These are phyloP conservation scores for Candida lessepsii DNA, from an alignment of 805 yeast species.

Conservation along the genomic window DNA sequence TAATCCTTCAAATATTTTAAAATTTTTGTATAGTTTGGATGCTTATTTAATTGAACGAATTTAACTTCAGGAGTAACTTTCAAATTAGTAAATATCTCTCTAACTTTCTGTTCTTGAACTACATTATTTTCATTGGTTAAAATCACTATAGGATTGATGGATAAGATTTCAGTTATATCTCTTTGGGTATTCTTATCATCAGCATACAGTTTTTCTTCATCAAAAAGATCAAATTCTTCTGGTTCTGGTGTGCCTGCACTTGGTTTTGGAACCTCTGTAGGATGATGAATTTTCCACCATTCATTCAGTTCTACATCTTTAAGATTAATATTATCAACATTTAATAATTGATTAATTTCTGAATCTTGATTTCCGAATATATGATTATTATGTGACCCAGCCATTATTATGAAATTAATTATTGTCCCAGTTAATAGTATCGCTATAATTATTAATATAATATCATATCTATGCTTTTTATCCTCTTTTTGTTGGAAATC, in stretches of 20 bases:
- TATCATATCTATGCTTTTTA: neutral
- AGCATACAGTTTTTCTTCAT: constrained; percentile 6
- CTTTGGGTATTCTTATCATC: constrained; percentile 14
- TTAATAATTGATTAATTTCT: constrained; percentile 7
- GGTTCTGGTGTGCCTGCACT: neutral
- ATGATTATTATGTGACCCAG: neutral
- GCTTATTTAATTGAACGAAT: constrained; percentile 28
- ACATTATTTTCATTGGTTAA: constrained; percentile 22
- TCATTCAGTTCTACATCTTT: constrained; percentile 11
- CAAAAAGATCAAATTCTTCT: constrained; percentile 2
- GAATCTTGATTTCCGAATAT: constrained; percentile 5
- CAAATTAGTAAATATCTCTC: constrained; percentile 21
- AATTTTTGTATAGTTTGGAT: constrained; percentile 28
- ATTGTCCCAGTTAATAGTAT: constrained; percentile 12
- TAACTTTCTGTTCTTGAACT: constrained; percentile 17
- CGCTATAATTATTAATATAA: constrained; percentile 9
- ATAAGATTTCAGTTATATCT: constrained; percentile 33
- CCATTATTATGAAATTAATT: constrained; percentile 10
- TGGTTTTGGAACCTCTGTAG: constrained; percentile 2
- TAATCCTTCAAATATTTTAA: constrained; percentile 24
- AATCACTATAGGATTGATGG: constrained; percentile 29
- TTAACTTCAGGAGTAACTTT: constrained; percentile 35
- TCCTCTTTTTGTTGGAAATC: neutral
- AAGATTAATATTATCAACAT: constrained; percentile 13
- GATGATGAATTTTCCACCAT: constrained; percentile 13